These are phyloP conservation scores for Huntiella decipiens DNA, from an alignment of 2,329 filamentous ascomycete genomes.

Conservation along the genomic window DNA sequence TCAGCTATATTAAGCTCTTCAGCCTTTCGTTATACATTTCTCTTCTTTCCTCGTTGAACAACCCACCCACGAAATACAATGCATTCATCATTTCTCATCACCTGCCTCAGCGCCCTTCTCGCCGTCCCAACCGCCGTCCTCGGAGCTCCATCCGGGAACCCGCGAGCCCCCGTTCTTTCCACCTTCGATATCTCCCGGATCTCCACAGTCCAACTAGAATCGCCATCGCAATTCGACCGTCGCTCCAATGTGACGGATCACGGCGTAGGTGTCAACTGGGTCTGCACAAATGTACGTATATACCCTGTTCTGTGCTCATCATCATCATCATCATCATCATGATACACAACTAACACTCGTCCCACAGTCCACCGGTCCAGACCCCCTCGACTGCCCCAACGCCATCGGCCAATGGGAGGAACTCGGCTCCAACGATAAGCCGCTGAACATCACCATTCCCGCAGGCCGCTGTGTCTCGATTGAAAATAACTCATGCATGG, in stretches of 20 bases:
- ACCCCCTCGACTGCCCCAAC: slow-evolving; percentile 8
- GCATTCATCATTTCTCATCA: too few relatives aligned
- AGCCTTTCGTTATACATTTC: too few relatives aligned
- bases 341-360: background rate
- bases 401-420: slow-evolving; percentile 8
- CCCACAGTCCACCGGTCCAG: slow-evolving; percentile 6
- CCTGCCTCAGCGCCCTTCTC: too few relatives aligned
- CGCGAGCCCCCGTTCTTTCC: too few relatives aligned
- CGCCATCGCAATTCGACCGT: background rate
- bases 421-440: background rate
- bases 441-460: background rate
- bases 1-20: too few relatives aligned
- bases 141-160: too few relatives aligned
- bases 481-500: slow-evolving; percentile 6
- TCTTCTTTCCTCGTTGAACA: too few relatives aligned
- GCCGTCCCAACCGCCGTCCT: too few relatives aligned
- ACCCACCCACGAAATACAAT: too few relatives aligned
- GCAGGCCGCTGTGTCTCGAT: slow-evolving; percentile 8
- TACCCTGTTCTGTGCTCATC: background rate
- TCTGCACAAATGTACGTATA: slow-evolving; percentile 8
- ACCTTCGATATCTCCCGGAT: too few relatives aligned
- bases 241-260: slow-evolving; percentile 1
- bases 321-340: background rate
- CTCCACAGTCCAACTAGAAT: too few relatives aligned
- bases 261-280: slow-evolving; percentile 10